Evolutionary conservation across 768 basidiomycete genomes (phyloP).

Genomic region (Lenzites betulinus): DNA sequence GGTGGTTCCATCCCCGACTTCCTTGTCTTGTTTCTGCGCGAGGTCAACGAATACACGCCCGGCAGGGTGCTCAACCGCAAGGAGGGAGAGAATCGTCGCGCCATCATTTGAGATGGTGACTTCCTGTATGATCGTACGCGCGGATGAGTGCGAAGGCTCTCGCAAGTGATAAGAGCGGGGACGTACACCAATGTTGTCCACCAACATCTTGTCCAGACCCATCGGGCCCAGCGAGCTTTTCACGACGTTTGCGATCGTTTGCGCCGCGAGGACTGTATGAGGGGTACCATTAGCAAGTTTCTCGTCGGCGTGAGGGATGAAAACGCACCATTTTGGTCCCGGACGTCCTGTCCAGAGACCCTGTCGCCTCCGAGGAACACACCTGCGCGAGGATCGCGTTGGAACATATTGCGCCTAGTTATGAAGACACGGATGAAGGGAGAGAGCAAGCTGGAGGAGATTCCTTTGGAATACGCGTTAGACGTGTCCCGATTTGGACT

Average conservation of each 20-base stretch:
- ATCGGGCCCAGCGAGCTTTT: slow-evolving; percentile 95
- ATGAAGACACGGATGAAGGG: slow-evolving; percentile 5
- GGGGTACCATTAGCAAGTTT: slow-evolving; percentile 1
- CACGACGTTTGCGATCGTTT: slow-evolving; percentile 95
- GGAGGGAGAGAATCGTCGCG: slow-evolving; percentile 93
- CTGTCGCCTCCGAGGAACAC: slow-evolving; percentile 94
- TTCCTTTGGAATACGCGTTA: slow-evolving; percentile 14
- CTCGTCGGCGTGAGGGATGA: slow-evolving; percentile 5
- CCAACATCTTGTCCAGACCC: slow-evolving; percentile 95
- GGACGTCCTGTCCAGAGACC: slow-evolving; percentile 92
- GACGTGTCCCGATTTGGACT: slow-evolving; percentile 2
- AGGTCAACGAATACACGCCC: slow-evolving; percentile 98
- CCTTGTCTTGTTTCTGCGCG: slow-evolving; percentile 98
- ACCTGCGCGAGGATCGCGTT: slow-evolving; percentile 89
- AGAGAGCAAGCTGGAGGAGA: slow-evolving; percentile 3
- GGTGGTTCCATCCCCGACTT: slow-evolving; percentile 98
- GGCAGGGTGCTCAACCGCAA: slow-evolving; percentile 95
- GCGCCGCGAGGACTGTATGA: slow-evolving; percentile 83
- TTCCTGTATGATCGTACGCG: slow-evolving; percentile 57
- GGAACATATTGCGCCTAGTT: slow-evolving; percentile 59
- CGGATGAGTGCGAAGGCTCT: not conserved
- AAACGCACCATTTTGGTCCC: slow-evolving; percentile 89
- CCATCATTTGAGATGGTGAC: slow-evolving; percentile 99
- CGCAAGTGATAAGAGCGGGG: not conserved
- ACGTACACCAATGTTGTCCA: slow-evolving; percentile 94